Percentiles rank a stretch among this genome's conserved stretches.
These are phyloP conservation scores for Colletotrichum gloeosporioides DNA, from an alignment of 2,329 filamentous ascomycete genomes.

Conservation along the genomic window DNA sequence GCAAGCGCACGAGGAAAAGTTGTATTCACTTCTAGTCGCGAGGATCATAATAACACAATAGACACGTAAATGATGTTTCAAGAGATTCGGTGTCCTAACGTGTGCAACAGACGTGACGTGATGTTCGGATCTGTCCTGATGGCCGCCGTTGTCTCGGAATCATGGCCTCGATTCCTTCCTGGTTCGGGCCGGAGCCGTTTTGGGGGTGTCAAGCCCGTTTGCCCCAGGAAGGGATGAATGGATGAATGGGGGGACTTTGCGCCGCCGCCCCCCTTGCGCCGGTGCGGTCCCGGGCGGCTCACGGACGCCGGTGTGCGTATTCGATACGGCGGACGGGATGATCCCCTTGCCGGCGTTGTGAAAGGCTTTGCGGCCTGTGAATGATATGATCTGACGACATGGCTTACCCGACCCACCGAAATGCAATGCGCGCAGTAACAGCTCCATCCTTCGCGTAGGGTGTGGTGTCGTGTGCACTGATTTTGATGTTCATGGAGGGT, in stretches of 20 bases:
- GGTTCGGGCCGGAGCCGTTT: not conserved
- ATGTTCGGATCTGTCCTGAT: not conserved
- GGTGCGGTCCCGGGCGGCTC: not conserved
- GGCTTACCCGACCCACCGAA: not conserved
- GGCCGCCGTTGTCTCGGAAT: not conserved
- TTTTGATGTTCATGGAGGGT: not conserved
- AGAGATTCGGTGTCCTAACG: not conserved
- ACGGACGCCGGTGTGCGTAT: not conserved
- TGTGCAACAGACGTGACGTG: not conserved
- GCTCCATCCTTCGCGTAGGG: not conserved
- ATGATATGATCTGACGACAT: not conserved
- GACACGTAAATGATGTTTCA: constrained; percentile 1
- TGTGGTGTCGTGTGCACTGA: not conserved
- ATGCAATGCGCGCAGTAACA: not conserved
- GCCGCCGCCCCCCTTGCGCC: not conserved
- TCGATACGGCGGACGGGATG: not conserved
- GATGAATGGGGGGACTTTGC: not conserved
- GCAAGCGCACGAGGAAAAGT: not conserved
- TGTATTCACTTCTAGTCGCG: not conserved
- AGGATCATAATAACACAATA: not conserved
- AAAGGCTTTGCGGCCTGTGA: not conserved
- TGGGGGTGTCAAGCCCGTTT: not conserved
- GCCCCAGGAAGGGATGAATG: not conserved
- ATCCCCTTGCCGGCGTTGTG: not conserved
- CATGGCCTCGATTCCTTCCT: not conserved